These are phyloP conservation scores for Claviceps purpurea DNA, from an alignment of 2,329 filamentous ascomycete species.

Conservation along the genomic window DNA sequence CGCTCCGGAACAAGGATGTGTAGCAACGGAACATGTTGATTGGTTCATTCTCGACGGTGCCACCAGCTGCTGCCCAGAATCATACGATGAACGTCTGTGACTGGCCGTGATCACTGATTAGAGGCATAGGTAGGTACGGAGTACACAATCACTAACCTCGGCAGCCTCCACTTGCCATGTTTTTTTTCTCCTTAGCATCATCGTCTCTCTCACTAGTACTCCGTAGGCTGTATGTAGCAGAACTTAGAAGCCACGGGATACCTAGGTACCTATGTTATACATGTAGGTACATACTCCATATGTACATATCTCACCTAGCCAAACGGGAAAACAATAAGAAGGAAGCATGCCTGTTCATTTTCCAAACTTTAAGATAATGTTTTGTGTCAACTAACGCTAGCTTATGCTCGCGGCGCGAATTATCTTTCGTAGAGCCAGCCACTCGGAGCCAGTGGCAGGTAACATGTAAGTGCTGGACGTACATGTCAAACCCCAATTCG, in stretches of 20 bases:
- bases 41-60: neutral
- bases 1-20: neutral
- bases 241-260: too few species aligned
- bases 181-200: neutral
- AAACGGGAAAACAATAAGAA: neutral
- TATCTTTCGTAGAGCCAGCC: neutral
- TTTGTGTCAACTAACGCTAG: neutral
- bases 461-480: too few species aligned
- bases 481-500: neutral
- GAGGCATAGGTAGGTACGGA: neutral
- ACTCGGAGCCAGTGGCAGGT: too few species aligned
- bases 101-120: neutral
- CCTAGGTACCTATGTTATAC: too few species aligned
- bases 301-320: neutral
- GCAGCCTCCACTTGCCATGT: conserved; percentile 1
- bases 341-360: neutral
- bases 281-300: too few species aligned
- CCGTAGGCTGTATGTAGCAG: too few species aligned
- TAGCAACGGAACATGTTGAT: neutral
- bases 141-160: neutral
- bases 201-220: too few species aligned
- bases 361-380: too few species aligned
- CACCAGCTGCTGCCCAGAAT: conserved; percentile 1
- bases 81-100: conserved; percentile 1
- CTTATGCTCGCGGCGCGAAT: neutral